phyloP scores from a whole-genome alignment of 768 basidiomycete genomes.

The Baorangia bicolor region DNA sequence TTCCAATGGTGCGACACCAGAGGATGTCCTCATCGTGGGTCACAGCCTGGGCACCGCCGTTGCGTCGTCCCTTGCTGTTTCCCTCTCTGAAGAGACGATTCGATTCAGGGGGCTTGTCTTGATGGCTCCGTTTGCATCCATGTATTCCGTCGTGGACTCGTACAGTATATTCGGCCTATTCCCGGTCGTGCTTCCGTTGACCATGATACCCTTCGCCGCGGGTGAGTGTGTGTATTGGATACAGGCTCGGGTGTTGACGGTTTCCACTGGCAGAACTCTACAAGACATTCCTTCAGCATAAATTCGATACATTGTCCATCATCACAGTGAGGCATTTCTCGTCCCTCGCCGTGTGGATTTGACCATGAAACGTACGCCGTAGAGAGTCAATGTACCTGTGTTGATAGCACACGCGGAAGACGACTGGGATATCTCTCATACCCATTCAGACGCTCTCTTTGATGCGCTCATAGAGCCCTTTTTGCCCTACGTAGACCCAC shows the following conservation, averaged over 20 bases:
- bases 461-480: constrained; percentile 61
- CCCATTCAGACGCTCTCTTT: constrained; percentile 69
- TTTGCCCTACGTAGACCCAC: constrained; percentile 49
- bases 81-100: constrained; percentile 45
- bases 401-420: constrained; percentile 74
- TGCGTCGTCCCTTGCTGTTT: constrained; percentile 45
- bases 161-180: constrained; percentile 65
- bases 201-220: constrained; percentile 56
- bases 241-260: background rate
- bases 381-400: constrained; percentile 68
- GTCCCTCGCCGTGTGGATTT: background rate
- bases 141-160: constrained; percentile 60
- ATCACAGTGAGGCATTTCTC: constrained; percentile 50
- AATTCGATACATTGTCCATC: constrained; percentile 63
- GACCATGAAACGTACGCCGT: constrained; percentile 1
- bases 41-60: constrained; percentile 92
- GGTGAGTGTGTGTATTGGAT: constrained; percentile 44
- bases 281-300: constrained; percentile 51
- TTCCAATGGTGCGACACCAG: constrained; percentile 50
- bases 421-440: constrained; percentile 70
- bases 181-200: constrained; percentile 71
- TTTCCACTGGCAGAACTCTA: constrained; percentile 53
- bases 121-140: constrained; percentile 56
- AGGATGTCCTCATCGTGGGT: constrained; percentile 72
- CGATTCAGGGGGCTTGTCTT: constrained; percentile 49